Evolutionary conservation across 2,329 filamentous ascomycete species (phyloP), one percentile per base, ranked within the genome.

Genomic region (Lasiodiplodia hormozganensis): DNA sequence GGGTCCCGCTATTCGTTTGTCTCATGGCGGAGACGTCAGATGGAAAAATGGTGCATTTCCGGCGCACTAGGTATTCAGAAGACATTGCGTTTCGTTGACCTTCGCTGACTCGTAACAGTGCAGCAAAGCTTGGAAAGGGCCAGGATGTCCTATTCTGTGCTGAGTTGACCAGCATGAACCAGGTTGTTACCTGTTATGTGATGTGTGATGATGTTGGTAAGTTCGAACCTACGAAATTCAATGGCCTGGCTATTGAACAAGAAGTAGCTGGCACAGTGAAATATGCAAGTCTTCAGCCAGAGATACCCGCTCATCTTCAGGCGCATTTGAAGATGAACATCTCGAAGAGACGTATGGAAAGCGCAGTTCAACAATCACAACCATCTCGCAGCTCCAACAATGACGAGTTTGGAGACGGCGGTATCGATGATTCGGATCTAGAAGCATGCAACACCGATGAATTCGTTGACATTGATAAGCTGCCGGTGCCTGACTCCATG

Each of bases 141-240:
- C 86, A 90, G 28, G 85, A 89, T 11, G 75, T 94, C 2, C 78
- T 83, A 0, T 90, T 91, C 70, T 86, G 80, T 23, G 86, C 89
- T 0, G 80, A 86, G 0, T 76, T 93, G 23, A 85, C 78, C 1
- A 81, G 81, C 4, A 76, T 82, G 0, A 85, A 87, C 21, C 87
- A 90, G 68, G 80, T 84, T 3, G 86, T 96, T 40, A 85, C 85
- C 28, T 92, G 89, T 70, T 88, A 90, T 75, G 84, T 94, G 60
- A 92, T 92, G 77, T 98, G 94, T 72, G 95, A 97, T 79, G 90
- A 93, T 53, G 91, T 98, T 73, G 92, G 87, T 87, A 77, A 70
- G 80, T 69, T 6, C 36, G 28, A 36, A 21, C 25, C 16, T 49
- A 53, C 28, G 52, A 47, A 36, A 64, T 21, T 38, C 60, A 51